These are phyloP conservation scores for Salix brachista DNA, from an alignment of 345 rosid genomes.

Conservation along the genomic window DNA sequence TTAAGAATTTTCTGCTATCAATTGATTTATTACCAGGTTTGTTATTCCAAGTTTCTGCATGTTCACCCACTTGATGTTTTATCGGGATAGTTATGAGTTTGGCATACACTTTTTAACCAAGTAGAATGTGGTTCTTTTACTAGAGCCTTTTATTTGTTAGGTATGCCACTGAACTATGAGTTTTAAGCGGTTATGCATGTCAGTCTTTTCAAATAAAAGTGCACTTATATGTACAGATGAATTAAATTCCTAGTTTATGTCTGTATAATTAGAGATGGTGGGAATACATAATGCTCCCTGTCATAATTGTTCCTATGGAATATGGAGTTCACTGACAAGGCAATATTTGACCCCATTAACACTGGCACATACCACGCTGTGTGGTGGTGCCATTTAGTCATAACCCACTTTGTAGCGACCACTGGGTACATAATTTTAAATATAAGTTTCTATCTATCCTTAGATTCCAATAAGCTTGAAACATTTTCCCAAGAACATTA, in stretches of 20 bases:
- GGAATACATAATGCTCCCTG: background rate
- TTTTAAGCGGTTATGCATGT: background rate
- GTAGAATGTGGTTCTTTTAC: background rate
- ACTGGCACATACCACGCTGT: background rate
- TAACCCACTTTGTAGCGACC: background rate
- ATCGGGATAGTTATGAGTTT: background rate
- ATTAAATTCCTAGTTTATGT: background rate
- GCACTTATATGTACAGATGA: background rate
- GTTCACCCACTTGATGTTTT: background rate
- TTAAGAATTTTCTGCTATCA: background rate
- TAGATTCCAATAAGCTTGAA: too few relatives aligned
- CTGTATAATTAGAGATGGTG: background rate
- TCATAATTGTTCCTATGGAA: background rate
- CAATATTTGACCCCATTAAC: background rate
- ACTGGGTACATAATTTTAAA: background rate
- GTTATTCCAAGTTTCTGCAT: background rate
- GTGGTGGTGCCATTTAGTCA: background rate
- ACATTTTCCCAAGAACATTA: too few relatives aligned
- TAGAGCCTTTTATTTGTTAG: background rate
- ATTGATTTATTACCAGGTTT: background rate
- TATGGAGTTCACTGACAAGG: background rate
- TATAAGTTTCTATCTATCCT: too few relatives aligned
- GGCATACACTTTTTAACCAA: background rate
- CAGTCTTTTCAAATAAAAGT: too few relatives aligned
- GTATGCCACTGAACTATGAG: background rate